These are phyloP conservation scores for Chlamydomonas schloesseri DNA, from an alignment of 139 green algal genomes.

Conservation along the genomic window DNA sequence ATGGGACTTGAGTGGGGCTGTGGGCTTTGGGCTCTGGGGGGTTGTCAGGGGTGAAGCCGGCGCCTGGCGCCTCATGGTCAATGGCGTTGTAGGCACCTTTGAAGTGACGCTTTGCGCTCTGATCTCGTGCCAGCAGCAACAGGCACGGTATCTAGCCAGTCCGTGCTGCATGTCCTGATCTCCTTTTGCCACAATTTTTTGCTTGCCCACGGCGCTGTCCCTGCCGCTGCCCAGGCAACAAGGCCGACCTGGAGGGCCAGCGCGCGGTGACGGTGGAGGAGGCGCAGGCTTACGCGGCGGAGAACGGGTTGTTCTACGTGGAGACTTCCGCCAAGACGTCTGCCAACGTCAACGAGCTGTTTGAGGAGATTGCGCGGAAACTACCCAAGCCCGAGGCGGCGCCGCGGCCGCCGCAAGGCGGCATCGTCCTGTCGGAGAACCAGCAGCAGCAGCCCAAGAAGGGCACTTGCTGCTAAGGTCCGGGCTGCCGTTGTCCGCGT, in stretches of 20 bases:
- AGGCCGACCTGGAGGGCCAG: slow-evolving; percentile 88
- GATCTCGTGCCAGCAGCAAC: no score
- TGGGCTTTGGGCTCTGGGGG: no score
- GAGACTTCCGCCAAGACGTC: slow-evolving; percentile 94
- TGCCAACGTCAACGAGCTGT: slow-evolving; percentile 90
- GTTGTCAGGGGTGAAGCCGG: no score
- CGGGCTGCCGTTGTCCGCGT: no score
- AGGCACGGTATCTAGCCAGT: no score
- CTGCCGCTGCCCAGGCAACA: slow-evolving; percentile 96
- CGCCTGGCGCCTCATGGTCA: no score
- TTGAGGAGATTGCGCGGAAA: slow-evolving; percentile 83
- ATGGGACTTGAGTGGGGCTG: no score
- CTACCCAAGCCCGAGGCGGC: slow-evolving; percentile 65
- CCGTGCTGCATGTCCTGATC: no score
- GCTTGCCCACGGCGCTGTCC: no score
- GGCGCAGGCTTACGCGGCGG: slow-evolving; percentile 85
- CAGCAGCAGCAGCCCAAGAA: slow-evolving; percentile 10
- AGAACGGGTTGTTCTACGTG: slow-evolving; percentile 89
- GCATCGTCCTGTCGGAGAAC: slow-evolving; percentile 44
- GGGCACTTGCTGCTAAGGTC: slow-evolving; percentile 21
- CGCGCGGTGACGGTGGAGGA: slow-evolving; percentile 76
- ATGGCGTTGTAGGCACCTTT: no score
- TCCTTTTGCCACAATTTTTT: no score
- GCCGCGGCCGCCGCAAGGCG: slow-evolving; percentile 21
- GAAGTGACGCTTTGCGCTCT: no score